Evolutionary conservation across 345 rosid species (phyloP).

Genomic region (Populus pruinosa): DNA sequence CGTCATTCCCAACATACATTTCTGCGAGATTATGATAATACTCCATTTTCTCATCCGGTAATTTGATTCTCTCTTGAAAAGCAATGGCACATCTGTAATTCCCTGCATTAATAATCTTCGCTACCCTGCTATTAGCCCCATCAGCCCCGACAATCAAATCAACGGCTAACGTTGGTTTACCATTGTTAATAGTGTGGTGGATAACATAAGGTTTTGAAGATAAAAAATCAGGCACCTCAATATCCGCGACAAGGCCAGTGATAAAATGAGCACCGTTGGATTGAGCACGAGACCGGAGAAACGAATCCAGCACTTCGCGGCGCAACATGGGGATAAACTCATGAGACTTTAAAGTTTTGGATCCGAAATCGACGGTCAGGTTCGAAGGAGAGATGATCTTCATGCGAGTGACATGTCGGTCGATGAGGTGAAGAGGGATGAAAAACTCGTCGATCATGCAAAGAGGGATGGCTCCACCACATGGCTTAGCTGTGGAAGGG

Average conservation of each 20-base stretch:
- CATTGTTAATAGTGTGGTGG: constrained; percentile 40
- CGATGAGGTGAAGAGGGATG: constrained; percentile 55
- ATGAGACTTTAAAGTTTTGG: constrained; percentile 45
- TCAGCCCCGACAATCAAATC: constrained; percentile 64
- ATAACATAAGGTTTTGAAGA: constrained; percentile 46
- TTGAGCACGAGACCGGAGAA: constrained; percentile 56
- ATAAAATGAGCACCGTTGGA: constrained; percentile 48
- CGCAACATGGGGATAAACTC: constrained; percentile 73
- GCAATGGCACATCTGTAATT: constrained; percentile 58
- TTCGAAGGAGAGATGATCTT: constrained; percentile 69
- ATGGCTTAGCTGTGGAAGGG: constrained; percentile 57
- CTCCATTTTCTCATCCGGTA: constrained; percentile 61
- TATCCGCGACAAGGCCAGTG: constrained; percentile 48
- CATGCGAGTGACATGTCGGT: constrained; percentile 66
- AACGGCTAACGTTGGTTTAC: constrained; percentile 37
- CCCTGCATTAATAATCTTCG: constrained; percentile 53
- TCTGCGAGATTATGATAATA: constrained; percentile 61
- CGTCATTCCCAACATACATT: constrained; percentile 69
- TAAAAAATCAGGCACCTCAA: constrained; percentile 41
- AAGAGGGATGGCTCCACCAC: constrained; percentile 74
- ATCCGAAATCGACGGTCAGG: constrained; percentile 56
- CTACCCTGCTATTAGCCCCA: constrained; percentile 64
- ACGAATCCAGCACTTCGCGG: constrained; percentile 67
- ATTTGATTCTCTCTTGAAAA: constrained; percentile 59
- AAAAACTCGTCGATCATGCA: constrained; percentile 70